Evolutionary conservation across 1,284 basidiomycete genomes (phyloP), one percentile per base, ranked within the genome.

Genomic region (Violaceomyces palustris): DNA sequence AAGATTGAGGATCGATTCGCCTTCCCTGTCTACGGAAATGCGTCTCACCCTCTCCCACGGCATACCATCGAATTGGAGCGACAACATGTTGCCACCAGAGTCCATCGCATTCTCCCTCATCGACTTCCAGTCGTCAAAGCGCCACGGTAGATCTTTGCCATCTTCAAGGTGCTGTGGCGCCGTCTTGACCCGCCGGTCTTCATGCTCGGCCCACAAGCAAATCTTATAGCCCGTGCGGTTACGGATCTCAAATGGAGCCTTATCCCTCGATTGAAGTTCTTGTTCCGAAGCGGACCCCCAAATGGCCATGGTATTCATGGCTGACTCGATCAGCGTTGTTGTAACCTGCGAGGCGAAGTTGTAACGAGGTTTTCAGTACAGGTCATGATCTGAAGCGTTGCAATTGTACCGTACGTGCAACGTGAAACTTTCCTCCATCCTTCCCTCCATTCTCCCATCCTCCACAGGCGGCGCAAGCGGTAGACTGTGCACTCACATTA

Each of bases 111-210:
- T 41, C 34, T 99, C 94, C 71, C 94, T 84, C 77, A 89, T 86
- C 7, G 85, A 84, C 74, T 86, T 87, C 86, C 90, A 93, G 67
- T 98, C 93, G 70, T 97, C 91, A 67, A 99, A 98, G 45, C 91
- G 80, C 94, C 94, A 99, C 39, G 97, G 93, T 12, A 88, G 78
- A 2, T 81, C 83, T 56, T 86, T 80, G 33, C 86, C 86, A 57
- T 92, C 82, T 11, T 77, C 77, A 3, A 81, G 64, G 18, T 74
- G 62, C 44, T 77, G 76, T 17, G 74, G 35, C 2, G 47, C 31
- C 0, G 42, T 33, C 39, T 65, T 64, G 42, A 31, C 44, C 35
- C 72, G 23, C 80, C 75, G 43, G 87, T 78, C 70, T 81, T 82
- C 33, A 75, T 38, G 78, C 42, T 76, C 74, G 7, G 69, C 61